Evolutionary conservation across 345 rosid genomes (phyloP).

Genomic region (Punica granatum): DNA sequence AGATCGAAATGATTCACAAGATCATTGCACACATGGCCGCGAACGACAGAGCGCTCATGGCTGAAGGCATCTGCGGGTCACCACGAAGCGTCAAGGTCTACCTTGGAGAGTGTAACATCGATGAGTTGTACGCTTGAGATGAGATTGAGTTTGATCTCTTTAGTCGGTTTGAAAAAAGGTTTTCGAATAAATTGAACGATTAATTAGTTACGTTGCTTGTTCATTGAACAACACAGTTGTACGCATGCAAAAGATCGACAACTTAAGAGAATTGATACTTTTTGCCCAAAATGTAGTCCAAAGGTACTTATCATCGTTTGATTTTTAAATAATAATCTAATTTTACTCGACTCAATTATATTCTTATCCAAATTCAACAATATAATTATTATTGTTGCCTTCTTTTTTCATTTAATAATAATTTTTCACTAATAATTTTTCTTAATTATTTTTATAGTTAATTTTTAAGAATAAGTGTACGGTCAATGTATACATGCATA

Average conservation of each 20-base stretch:
- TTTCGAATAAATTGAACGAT: background rate
- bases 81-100: constrained; percentile 83
- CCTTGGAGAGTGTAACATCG: constrained; percentile 79
- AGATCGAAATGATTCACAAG: constrained; percentile 99
- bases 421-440: no score
- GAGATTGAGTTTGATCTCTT: background rate
- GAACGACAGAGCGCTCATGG: constrained; percentile 81
- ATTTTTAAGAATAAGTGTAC: no score
- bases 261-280: background rate
- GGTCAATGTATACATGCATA: no score
- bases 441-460: no score
- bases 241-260: background rate
- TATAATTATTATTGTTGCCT: no score
- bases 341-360: no score
- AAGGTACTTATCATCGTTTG: background rate
- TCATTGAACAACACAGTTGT: background rate
- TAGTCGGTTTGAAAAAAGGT: background rate
- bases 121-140: constrained; percentile 41
- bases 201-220: background rate
- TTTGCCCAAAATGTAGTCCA: background rate
- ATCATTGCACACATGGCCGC: constrained; percentile 95
- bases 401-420: no score
- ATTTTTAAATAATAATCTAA: no score
- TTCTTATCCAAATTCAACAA: no score
- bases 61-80: constrained; percentile 92